phyloP scores from a whole-genome alignment of 331 rosid species.

The Cydonia oblonga region DNA sequence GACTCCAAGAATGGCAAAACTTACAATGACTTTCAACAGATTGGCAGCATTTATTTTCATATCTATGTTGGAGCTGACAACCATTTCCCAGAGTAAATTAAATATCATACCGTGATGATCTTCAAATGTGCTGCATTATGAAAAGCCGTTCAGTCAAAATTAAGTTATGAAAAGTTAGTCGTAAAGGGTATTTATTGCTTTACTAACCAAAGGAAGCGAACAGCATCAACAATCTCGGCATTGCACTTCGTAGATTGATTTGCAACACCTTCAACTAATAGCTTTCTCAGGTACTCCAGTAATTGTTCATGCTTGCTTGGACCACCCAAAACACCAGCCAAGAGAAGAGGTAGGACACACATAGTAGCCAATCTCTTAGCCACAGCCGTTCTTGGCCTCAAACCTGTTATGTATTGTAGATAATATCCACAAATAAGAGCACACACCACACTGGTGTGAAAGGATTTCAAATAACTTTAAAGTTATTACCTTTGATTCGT shows the following conservation, averaged over 20 bases:
- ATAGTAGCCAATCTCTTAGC: constrained; percentile 67
- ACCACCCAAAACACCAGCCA: constrained; percentile 86
- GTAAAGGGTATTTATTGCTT: constrained; percentile 1
- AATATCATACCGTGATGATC: constrained; percentile 66
- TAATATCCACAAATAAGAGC: constrained; percentile 10
- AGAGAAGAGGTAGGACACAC: constrained; percentile 80
- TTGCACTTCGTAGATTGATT: constrained; percentile 38
- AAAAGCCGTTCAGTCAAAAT: constrained; percentile 13
- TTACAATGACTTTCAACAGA: constrained; percentile 75
- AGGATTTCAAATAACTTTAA: background rate
- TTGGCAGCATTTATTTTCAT: constrained; percentile 82
- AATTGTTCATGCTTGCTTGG: constrained; percentile 54
- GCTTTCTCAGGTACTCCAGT: constrained; percentile 62
- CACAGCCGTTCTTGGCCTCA: constrained; percentile 68
- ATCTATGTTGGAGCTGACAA: constrained; percentile 62
- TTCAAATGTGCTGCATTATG: constrained; percentile 60
- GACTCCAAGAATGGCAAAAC: constrained; percentile 19
- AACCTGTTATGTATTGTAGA: constrained; percentile 32
- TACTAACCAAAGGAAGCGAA: constrained; percentile 86
- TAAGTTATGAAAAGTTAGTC: background rate
- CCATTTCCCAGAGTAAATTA: constrained; percentile 96
- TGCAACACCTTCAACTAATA: constrained; percentile 48
- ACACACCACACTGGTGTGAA: constrained; percentile 10
- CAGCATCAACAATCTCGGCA: constrained; percentile 71
- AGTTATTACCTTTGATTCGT: constrained; percentile 56